Evolutionary conservation across 495 filamentous ascomycete genomes (phyloP), one percentile per base, ranked within the genome.

Genomic region (Cercophora sp.): DNA sequence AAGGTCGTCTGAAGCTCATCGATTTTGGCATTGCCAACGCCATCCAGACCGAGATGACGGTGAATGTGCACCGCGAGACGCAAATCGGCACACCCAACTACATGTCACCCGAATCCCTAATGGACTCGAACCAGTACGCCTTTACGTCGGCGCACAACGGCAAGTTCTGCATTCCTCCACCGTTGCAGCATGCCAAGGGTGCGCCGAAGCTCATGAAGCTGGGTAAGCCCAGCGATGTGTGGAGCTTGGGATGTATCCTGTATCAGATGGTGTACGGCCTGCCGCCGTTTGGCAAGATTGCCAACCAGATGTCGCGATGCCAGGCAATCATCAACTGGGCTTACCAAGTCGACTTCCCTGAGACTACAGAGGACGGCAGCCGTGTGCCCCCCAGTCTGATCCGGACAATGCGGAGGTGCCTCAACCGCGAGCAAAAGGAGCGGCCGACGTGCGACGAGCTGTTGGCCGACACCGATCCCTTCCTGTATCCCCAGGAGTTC

Each of bases 21-120:
- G 89, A 95, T 67, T 98, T 98, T 65, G 93, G 93, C 55, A 98
- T 98, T 63, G 92, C 93, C 48, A 96, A 96, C 63, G 89, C 93
- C 20, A 97, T 98, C 61, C 85, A 93, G 61, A 80, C 77, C 1
- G 93, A 97, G 58, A 82, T 96, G 68, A 98, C 93, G 0, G 88
- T 96, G 61, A 98, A 98, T 57, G 91, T 98, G 18, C 92, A 98
- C 66, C 87, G 93, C 50, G 94, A 98, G 60, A 86, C 86, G 15
- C 89, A 96, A 67, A 83, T 96, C 52, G 93, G 93, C 22, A 98
- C 93, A 1, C 90, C 94, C 1, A 98, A 96, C 65, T 98, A 97
- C 76, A 97, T 98, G 94, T 91, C 89, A 2, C 93, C 93, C 1
- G 93, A 98, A 67, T 87, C 87, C 18, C 75, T 97, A 58, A 81